Base-by-base conservation (phyloP, 2,329 filamentous ascomycete genomes). In the Eutypa lata region DNA sequence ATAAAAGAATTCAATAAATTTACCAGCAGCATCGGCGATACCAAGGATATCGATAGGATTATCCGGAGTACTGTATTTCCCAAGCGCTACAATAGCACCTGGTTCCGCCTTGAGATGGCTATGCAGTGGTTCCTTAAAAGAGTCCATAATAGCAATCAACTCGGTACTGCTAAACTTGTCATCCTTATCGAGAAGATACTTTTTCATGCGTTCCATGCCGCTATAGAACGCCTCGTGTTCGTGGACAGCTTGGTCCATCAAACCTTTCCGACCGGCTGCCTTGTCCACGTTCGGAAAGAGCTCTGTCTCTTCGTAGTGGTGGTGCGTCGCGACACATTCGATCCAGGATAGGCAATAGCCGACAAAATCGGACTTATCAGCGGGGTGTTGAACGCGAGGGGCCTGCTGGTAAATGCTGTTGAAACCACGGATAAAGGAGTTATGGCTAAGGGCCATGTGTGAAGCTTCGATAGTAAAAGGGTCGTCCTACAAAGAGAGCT, bases 321-420 rank as follows among this genome's bases (percentile, higher is more conserved):
- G 61, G 45, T 63, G 61, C 19, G 54, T 37, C 2, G 21, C 52
- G 8, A 63, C 55, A 28, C 57, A 60, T 18, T 60, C 57, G 14
- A 44, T 10, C 61, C 61, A 61, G 14, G 57, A 47, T 2, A 61
- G 24, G 26, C 57, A 59, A 43, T 61, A 61, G 1, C 56, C 57
- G 10, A 57, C 52, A 21, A 62, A 62, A n/a, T 60, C 54, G 48
- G 55, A 7, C 38, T 60, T 62, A 33, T 62, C 60, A 0, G 33
- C 45, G 1, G 53, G 13, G 3, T 4, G 21, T 13, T 46, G 19
- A 2, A 61, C 5, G 11, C 57, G 54, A 6, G 53, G 56, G 7
- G 56, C 56, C 45, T 63, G 55, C 31, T 63, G 59, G 19, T 63
- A 63, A 31, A 61, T 61, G 51, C 54, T 61, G 37, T 61, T 63